phyloP scores from a whole-genome alignment of 2,329 filamentous ascomycete species.

The Rutstroemia sp. region DNA sequence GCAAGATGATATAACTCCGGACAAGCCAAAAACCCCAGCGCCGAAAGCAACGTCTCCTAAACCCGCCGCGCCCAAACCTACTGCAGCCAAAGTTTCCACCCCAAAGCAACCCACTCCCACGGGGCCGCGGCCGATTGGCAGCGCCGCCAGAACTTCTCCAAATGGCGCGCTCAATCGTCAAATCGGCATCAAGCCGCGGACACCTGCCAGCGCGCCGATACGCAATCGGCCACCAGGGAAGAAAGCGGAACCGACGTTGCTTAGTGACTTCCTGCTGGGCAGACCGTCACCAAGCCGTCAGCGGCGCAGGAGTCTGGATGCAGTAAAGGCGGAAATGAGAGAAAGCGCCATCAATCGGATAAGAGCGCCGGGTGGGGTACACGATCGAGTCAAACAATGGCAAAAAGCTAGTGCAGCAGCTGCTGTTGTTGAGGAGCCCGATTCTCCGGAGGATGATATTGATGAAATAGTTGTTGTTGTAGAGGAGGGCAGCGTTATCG shows the following conservation, averaged over 20 bases:
- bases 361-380: conserved; percentile 59
- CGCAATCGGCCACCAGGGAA: conserved; percentile 16
- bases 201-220: conserved; percentile 24
- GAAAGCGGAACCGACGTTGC: conserved; percentile 39
- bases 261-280: conserved; percentile 51
- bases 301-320: conserved; percentile 51
- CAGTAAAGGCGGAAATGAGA: conserved; percentile 46
- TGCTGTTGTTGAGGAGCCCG: conserved; percentile 46
- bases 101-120: background rate
- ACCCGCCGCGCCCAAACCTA: background rate
- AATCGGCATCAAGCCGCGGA: conserved; percentile 13
- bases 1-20: conserved; percentile 6
- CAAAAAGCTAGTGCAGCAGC: conserved; percentile 69
- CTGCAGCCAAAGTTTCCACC: background rate
- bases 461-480: conserved; percentile 54
- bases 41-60: background rate
- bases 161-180: conserved; percentile 19
- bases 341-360: conserved; percentile 48
- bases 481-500: conserved; percentile 50
- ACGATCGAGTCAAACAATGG: conserved; percentile 76
- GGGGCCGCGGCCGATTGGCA: conserved; percentile 12
- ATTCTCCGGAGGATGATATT: conserved; percentile 44
- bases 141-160: conserved; percentile 16
- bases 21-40: conserved; percentile 2
- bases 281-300: conserved; percentile 48